Percentiles rank a stretch among this genome's conserved stretches.
Evolutionary conservation across 306 rosid genomes (phyloP).

Genomic region (Urtica urens): DNA sequence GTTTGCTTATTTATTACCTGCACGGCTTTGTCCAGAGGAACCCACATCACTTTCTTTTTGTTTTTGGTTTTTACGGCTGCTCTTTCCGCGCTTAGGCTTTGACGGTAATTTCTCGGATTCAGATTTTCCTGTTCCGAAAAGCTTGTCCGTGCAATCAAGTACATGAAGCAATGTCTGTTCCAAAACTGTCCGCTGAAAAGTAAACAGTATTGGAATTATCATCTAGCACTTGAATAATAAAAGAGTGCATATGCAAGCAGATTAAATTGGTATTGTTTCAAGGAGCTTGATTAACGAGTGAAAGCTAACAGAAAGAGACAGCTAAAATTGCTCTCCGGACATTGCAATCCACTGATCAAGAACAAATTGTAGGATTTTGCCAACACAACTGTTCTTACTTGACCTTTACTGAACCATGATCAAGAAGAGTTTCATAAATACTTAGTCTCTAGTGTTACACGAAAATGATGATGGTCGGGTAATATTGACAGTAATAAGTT

Average conservation of each 20-base stretch:
- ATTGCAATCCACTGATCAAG: not conserved
- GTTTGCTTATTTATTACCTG: constrained; percentile 33
- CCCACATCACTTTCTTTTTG: constrained; percentile 22
- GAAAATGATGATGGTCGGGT: not conserved
- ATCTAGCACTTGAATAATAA: not conserved
- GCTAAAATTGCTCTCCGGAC: not conserved
- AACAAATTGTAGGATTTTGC: not conserved
- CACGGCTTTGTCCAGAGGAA: constrained; percentile 19
- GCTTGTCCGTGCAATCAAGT: constrained; percentile 45
- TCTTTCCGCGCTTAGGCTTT: constrained; percentile 21
- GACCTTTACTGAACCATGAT: not conserved
- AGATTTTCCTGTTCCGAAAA: constrained; percentile 32
- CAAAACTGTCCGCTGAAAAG: constrained; percentile 33
- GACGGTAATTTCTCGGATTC: constrained; percentile 16
- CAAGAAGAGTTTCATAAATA: not conserved
- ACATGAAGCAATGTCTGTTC: constrained; percentile 50
- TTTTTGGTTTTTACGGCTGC: constrained; percentile 18
- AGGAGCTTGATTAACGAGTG: not conserved
- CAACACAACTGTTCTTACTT: not conserved
- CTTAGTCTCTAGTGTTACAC: not conserved
- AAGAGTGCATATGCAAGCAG: too few species aligned
- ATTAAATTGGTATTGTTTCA: too few species aligned
- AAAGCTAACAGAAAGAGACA: too few species aligned
- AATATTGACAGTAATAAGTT: too few species aligned
- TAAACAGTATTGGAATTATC: not conserved